Evolutionary conservation across 1,284 basidiomycete species (phyloP).

Genomic region (Fomitopsis palustris): DNA sequence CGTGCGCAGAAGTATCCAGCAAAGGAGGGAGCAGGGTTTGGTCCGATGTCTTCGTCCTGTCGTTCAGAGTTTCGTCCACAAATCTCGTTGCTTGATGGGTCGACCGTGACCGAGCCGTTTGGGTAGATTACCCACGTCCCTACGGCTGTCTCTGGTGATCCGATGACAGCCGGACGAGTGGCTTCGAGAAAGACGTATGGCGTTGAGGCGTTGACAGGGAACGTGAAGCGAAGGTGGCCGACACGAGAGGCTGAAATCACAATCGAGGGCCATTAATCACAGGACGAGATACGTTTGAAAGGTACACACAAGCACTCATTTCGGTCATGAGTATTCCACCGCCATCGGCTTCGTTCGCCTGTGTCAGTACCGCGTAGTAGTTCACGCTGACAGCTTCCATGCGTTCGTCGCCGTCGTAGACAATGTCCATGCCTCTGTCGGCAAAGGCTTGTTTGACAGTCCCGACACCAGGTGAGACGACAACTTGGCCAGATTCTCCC

Average conservation of each 20-base stretch:
- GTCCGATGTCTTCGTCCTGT: constrained; percentile 70
- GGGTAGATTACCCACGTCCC: constrained; percentile 47
- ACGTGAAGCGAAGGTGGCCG: constrained; percentile 75
- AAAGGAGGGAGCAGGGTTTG: constrained; percentile 48
- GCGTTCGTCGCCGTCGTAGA: constrained; percentile 35
- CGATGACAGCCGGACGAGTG: constrained; percentile 58
- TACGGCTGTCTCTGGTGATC: constrained; percentile 54
- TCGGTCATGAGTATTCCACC: constrained; percentile 56
- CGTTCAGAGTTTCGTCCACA: constrained; percentile 71
- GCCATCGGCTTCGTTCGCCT: constrained; percentile 34
- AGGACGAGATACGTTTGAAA: not conserved
- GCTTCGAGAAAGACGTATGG: constrained; percentile 75
- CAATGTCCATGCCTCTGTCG: constrained; percentile 59
- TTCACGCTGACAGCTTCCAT: constrained; percentile 59
- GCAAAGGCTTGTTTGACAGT: constrained; percentile 50
- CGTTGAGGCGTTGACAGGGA: constrained; percentile 35
- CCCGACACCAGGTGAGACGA: constrained; percentile 61
- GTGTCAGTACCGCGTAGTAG: constrained; percentile 66
- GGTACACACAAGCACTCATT: constrained; percentile 63
- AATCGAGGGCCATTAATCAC: not conserved
- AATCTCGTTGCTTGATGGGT: constrained; percentile 50
- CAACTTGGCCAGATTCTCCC: constrained; percentile 74
- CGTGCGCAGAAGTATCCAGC: constrained; percentile 78
- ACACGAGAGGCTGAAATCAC: constrained; percentile 62
- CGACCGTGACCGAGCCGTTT: constrained; percentile 51